phyloP scores from a whole-genome alignment of 148 eudicot genomes.

The Euryodendron excelsum region DNA sequence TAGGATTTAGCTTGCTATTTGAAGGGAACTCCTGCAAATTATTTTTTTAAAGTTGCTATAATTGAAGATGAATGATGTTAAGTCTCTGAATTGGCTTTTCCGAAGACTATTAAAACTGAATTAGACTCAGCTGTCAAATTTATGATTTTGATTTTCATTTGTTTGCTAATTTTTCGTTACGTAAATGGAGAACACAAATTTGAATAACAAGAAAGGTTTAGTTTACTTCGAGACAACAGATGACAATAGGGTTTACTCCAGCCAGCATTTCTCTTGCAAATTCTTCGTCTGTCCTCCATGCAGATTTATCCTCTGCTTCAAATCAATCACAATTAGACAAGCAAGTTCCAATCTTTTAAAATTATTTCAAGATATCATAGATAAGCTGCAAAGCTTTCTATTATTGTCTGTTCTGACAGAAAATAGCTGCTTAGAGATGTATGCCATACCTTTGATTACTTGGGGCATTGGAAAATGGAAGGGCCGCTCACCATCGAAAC shows the following conservation, averaged over 20 bases:
- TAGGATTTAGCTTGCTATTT: slow-evolving; percentile 62
- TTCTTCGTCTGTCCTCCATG: slow-evolving; percentile 90
- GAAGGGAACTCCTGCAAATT: slow-evolving; percentile 51
- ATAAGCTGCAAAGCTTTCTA: background rate
- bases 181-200: background rate
- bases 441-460: slow-evolving; percentile 54
- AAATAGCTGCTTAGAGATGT: background rate
- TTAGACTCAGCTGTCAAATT: background rate
- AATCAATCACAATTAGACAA: background rate
- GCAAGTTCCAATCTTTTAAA: background rate
- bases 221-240: slow-evolving; percentile 58
- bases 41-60: background rate
- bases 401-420: background rate
- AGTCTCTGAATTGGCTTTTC: background rate
- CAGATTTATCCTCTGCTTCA: slow-evolving; percentile 60
- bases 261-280: slow-evolving; percentile 88
- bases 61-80: background rate
- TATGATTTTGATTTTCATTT: background rate
- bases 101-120: background rate
- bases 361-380: background rate
- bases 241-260: slow-evolving; percentile 68
- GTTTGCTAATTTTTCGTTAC: background rate
- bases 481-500: slow-evolving; percentile 32
- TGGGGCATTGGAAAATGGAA: slow-evolving; percentile 56
- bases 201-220: background rate